Percentiles rank a stretch among this genome's conserved stretches.
phyloP scores from a whole-genome alignment of 768 basidiomycete genomes.

The Auriscalpium orientale region DNA sequence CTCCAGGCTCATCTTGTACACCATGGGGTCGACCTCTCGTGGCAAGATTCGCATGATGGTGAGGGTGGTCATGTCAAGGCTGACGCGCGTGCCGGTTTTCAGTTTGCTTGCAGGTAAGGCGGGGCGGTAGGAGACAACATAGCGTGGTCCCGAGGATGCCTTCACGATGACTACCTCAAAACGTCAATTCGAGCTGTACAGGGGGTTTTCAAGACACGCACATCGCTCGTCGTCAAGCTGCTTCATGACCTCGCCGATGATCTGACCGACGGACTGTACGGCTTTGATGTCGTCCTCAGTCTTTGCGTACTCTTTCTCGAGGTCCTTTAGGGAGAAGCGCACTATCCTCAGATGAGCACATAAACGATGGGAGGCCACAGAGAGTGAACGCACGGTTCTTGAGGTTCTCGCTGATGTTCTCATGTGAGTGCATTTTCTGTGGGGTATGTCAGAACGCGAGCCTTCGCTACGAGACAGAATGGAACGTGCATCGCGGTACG shows the following conservation, averaged over 20 bases:
- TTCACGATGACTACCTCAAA: conserved; percentile 82
- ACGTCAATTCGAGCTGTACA: too few relatives aligned
- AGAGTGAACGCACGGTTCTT: conserved; percentile 67
- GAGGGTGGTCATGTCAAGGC: conserved; percentile 97
- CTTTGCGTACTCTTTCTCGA: conserved; percentile 87
- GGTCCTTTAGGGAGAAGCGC: conserved; percentile 81
- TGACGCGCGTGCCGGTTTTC: conserved; percentile 90
- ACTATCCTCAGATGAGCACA: conserved; percentile 39
- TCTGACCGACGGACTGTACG: conserved; percentile 96
- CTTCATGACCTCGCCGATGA: conserved; percentile 98
- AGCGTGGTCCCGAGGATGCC: conserved; percentile 95
- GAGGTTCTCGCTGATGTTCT: conserved; percentile 75
- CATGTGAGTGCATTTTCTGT: conserved; percentile 96
- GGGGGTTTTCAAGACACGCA: conserved; percentile 23
- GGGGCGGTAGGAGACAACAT: conserved; percentile 95
- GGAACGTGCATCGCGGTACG: conserved; percentile 59
- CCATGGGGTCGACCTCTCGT: conserved; percentile 93
- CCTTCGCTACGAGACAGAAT: background rate
- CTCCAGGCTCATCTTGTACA: conserved; percentile 99
- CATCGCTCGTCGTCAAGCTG: conserved; percentile 97
- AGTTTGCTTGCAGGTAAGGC: conserved; percentile 87
- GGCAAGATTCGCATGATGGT: conserved; percentile 99
- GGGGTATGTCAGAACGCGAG: conserved; percentile 7
- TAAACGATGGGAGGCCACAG: background rate
- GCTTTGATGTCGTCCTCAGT: conserved; percentile 99